Base-by-base conservation (phyloP, 345 rosid genomes). In the Laguncularia racemosa region DNA sequence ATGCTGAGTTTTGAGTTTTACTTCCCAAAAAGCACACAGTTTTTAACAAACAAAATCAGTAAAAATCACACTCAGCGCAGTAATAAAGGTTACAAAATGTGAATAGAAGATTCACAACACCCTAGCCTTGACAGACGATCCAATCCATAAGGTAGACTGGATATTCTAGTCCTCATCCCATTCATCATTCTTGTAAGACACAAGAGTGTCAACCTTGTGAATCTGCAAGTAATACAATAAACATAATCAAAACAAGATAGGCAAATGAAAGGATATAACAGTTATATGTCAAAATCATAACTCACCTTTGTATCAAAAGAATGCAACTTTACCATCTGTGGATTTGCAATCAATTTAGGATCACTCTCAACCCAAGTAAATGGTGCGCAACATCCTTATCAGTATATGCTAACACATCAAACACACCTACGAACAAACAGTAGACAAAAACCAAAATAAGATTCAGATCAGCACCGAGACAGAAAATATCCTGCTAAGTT, bases 301-400 rank as follows among this genome's bases (percentile, higher is more conserved):
- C 58, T 64, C 51, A 84, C 99, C 92, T 87, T 89, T 48, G 99
- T 93, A 46, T 93, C 97, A 62, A 93, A 93, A 9, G 92, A 85
- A 66, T 93, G 99, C 76, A 93, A 67, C 77, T 93, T 93, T 67
- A 93, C 99, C 97, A 89, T 93, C 63, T 93, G 97, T 44, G 99
- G 99, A 74, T 93, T 93, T 12, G 85, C 91, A 67, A 93, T 93
- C 79, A 93, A 63, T 70, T 93, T 87, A 0, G 97, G 96, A 56
- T 93, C 97, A 44, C 99, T 93, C 66, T 93, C 99, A 6, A 87
- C 65, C 97, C 99, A 93, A 8, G 97, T 85, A 67, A 93, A 93
- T 7, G 99, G 97, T 21, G 85, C 97, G 92, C 95, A 26, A 85
- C 86, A 57, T 93, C 99, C 16, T 76, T 78, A 56, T 93, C 95